Evolutionary conservation across 2,329 filamentous ascomycete species (phyloP).

Genomic region (Exophiala aquamarina): DNA sequence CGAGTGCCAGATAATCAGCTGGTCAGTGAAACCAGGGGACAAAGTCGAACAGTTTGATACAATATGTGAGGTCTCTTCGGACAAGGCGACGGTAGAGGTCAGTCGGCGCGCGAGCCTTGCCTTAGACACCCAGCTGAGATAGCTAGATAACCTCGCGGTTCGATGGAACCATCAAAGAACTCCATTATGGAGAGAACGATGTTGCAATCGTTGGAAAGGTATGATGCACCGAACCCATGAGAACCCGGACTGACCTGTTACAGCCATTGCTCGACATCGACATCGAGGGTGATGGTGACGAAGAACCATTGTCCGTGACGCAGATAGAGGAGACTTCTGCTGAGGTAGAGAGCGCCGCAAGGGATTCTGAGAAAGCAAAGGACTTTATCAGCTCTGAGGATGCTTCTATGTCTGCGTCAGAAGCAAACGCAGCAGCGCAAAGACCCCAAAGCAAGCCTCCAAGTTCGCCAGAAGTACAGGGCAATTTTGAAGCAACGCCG

Average conservation of each 20-base stretch:
- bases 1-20: constrained; percentile 98
- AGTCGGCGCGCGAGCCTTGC: too few relatives aligned
- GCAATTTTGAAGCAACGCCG: constrained; percentile 68
- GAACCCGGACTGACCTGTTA: not conserved
- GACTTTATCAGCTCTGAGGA: too few relatives aligned
- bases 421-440: too few relatives aligned
- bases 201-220: constrained; percentile 80
- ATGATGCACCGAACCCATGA: not conserved
- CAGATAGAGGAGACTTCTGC: too few relatives aligned
- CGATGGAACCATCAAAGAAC: constrained; percentile 89
- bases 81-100: constrained; percentile 78
- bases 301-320: constrained; percentile 34
- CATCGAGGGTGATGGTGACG: constrained; percentile 29
- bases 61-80: constrained; percentile 95
- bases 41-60: constrained; percentile 97
- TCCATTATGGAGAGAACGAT: constrained; percentile 92
- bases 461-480: too few relatives aligned
- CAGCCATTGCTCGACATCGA: constrained; percentile 6
- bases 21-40: constrained; percentile 95
- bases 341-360: too few relatives aligned
- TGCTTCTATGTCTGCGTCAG: too few relatives aligned
- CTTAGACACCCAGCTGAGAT: not conserved
- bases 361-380: too few relatives aligned
- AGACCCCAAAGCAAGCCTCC: too few relatives aligned
- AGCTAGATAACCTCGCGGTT: constrained; percentile 88